Evolutionary conservation across 1,284 basidiomycete genomes (phyloP).

Genomic region (Moesziomyces sp.): DNA sequence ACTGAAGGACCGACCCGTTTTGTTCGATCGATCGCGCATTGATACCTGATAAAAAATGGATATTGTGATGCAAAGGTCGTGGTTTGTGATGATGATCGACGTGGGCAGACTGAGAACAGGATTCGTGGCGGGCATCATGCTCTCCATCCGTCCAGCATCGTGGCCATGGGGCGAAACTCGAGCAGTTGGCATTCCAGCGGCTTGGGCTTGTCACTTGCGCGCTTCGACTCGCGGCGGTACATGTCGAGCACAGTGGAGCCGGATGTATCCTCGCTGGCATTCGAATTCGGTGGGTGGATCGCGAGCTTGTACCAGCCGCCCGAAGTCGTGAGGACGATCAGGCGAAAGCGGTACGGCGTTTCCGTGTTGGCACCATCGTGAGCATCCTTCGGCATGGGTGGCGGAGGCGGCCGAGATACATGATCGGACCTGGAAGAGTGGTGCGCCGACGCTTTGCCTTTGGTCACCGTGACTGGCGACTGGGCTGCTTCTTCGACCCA

Average conservation of each 20-base stretch:
- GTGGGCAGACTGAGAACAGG: neutral
- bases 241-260: slow-evolving; percentile 53
- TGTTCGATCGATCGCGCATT: too few species aligned
- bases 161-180: slow-evolving; percentile 38
- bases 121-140: slow-evolving; percentile 1
- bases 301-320: slow-evolving; percentile 60
- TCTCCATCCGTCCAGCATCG: slow-evolving; percentile 36
- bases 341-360: slow-evolving; percentile 10
- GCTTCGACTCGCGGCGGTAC: slow-evolving; percentile 35
- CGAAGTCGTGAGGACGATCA: slow-evolving; percentile 58
- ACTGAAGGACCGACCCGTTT: slow-evolving; percentile 5
- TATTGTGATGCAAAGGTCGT: neutral
- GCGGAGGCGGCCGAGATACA: slow-evolving; percentile 1
- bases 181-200: slow-evolving; percentile 25
- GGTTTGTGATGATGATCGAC: neutral
- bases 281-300: slow-evolving; percentile 12
- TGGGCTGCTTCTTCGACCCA: slow-evolving; percentile 38
- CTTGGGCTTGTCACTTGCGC: slow-evolving; percentile 4
- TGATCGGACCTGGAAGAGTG: slow-evolving; percentile 5
- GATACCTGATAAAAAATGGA: too few species aligned
- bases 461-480: neutral
- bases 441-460: neutral
- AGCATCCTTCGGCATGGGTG: neutral
- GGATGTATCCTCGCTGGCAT: neutral
- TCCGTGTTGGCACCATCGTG: neutral